Percentiles rank a stretch among this genome's conserved stretches.
Conservation (phyloP, 345 rosid species). For the Odontarrhena argentea region DNA sequence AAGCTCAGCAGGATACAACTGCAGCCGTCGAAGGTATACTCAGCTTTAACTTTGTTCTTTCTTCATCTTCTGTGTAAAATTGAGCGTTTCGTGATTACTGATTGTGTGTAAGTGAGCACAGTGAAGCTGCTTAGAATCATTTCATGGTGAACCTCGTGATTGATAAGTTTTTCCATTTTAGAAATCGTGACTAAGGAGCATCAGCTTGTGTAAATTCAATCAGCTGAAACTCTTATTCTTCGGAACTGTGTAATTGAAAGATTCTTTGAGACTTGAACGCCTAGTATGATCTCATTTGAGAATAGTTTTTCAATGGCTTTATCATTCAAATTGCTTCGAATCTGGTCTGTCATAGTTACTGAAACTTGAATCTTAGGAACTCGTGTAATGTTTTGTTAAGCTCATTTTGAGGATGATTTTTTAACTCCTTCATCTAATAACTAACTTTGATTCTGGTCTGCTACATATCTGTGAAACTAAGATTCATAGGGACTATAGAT, state of each 20-base stretch:
- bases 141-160: not conserved
- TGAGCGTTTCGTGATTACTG: not conserved
- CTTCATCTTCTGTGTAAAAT: conserved; percentile 3
- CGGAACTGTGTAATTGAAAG: not conserved
- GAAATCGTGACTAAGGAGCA: not conserved
- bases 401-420: too few species aligned
- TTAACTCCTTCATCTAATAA: not conserved
- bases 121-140: not conserved
- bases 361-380: not conserved
- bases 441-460: not conserved
- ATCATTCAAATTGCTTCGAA: conserved; percentile 10
- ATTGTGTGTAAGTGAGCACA: not conserved
- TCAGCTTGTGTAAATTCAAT: not conserved
- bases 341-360: conserved; percentile 3
- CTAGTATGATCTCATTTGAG: not conserved
- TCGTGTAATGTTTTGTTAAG: too few species aligned
- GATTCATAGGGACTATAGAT: too few species aligned
- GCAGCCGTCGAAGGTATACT: conserved; percentile 39
- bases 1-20: conserved; percentile 42
- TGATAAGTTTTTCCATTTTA: not conserved
- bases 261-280: not conserved
- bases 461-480: too few species aligned
- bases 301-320: not conserved
- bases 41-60: not conserved
- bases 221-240: conserved; percentile 16